phyloP scores from a whole-genome alignment of 2,329 filamentous ascomycete genomes.

The Neoascochyta sp. region DNA sequence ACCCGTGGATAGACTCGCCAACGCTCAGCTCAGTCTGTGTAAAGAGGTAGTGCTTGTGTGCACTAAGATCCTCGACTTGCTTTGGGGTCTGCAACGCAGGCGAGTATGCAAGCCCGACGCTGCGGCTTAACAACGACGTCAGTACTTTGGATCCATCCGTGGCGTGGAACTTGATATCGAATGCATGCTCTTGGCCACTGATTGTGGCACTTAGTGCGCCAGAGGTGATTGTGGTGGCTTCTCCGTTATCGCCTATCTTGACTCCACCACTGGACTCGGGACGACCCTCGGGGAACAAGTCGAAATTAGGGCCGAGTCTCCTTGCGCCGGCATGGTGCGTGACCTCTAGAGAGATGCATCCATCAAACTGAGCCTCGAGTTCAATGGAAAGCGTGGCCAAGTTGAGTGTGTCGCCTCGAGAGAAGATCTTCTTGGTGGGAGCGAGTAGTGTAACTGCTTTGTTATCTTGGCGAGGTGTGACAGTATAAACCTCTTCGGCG shows the following conservation, averaged over 20 bases:
- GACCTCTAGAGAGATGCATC: slow-evolving; percentile 57
- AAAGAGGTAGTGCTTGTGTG: slow-evolving; percentile 44
- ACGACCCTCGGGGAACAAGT: slow-evolving; percentile 54
- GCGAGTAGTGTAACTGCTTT: slow-evolving; percentile 55
- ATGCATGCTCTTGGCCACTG: slow-evolving; percentile 47
- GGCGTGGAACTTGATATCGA: slow-evolving; percentile 56
- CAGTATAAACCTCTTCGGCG: slow-evolving; percentile 60
- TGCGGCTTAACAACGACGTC: slow-evolving; percentile 54
- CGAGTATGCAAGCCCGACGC: slow-evolving; percentile 56
- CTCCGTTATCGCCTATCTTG: slow-evolving; percentile 33
- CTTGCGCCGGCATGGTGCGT: slow-evolving; percentile 57
- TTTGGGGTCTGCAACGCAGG: slow-evolving; percentile 53
- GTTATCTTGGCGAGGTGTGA: slow-evolving; percentile 45
- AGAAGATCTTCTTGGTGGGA: slow-evolving; percentile 54
- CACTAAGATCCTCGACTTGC: slow-evolving; percentile 51
- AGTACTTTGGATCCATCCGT: slow-evolving; percentile 49
- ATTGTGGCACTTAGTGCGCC: slow-evolving; percentile 54
- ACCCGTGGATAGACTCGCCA: slow-evolving; percentile 66
- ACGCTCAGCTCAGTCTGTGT: slow-evolving; percentile 47
- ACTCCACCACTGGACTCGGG: slow-evolving; percentile 42
- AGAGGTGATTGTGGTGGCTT: slow-evolving; percentile 50
- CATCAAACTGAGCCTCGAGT: slow-evolving; percentile 55
- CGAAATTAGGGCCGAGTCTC: slow-evolving; percentile 54
- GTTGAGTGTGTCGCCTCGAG: slow-evolving; percentile 56
- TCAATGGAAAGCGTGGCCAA: slow-evolving; percentile 55